Evolutionary conservation across 2,329 filamentous ascomycete genomes (phyloP).

Genomic region (Cladobotryum mycophilum): DNA sequence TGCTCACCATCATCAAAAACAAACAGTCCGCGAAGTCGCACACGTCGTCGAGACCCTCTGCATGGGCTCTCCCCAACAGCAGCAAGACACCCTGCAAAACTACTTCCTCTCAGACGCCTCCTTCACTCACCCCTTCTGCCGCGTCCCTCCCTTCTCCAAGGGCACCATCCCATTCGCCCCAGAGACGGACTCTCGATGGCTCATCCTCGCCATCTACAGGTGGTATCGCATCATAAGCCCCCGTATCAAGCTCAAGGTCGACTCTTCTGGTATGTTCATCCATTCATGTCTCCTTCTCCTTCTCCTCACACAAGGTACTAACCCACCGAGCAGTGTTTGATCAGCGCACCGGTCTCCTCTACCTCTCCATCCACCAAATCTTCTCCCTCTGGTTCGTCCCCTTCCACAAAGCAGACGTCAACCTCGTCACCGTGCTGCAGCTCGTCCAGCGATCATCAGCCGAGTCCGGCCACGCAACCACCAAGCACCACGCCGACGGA

Average conservation of each 20-base stretch:
- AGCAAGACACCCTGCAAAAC: constrained; percentile 57
- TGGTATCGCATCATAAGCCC: constrained; percentile 85
- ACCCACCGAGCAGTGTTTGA: constrained; percentile 55
- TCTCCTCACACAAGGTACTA: too few relatives aligned
- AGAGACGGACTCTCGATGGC: constrained; percentile 54
- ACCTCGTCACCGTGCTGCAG: constrained; percentile 61
- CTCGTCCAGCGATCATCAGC: constrained; percentile 43
- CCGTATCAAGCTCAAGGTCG: constrained; percentile 59
- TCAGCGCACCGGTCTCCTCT: constrained; percentile 58
- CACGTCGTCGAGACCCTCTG: constrained; percentile 62
- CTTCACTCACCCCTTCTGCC: constrained; percentile 74
- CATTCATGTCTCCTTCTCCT: too few relatives aligned
- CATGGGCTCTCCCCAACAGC: constrained; percentile 59
- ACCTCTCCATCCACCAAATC: constrained; percentile 65
- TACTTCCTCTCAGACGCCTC: constrained; percentile 68
- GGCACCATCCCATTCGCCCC: constrained; percentile 35
- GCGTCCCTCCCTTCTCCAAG: constrained; percentile 51
- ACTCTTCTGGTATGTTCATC: constrained; percentile 52
- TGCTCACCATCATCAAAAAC: neutral
- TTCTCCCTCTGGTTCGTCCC: constrained; percentile 75
- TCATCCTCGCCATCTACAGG: constrained; percentile 65
- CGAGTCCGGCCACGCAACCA: constrained; percentile 15
- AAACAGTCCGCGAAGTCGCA: constrained; percentile 54
- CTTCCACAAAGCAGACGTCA: constrained; percentile 62
- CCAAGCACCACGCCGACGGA: constrained; percentile 7